These are phyloP conservation scores for Nyssa sinensis DNA, from an alignment of 148 eudicot species.

Conservation along the genomic window DNA sequence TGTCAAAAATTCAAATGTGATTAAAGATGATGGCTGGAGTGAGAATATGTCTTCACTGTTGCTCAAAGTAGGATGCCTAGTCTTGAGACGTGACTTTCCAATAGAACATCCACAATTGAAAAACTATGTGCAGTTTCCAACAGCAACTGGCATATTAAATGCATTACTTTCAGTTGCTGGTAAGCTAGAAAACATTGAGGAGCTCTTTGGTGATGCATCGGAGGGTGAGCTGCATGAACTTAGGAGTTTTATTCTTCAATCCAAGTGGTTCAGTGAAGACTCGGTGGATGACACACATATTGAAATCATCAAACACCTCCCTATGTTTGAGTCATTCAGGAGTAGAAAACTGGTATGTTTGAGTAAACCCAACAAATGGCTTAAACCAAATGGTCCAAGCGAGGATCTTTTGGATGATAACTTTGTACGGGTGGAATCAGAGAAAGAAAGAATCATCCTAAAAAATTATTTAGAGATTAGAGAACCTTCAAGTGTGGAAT, in stretches of 20 bases:
- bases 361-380: slow-evolving; percentile 68
- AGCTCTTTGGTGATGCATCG: slow-evolving; percentile 66
- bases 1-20: slow-evolving; percentile 74
- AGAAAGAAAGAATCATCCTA: slow-evolving; percentile 75
- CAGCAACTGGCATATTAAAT: slow-evolving; percentile 75
- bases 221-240: slow-evolving; percentile 91
- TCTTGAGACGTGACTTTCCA: slow-evolving; percentile 62
- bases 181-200: slow-evolving; percentile 46
- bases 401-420: slow-evolving; percentile 88
- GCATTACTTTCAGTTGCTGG: slow-evolving; percentile 69
- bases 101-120: slow-evolving; percentile 73
- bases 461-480: slow-evolving; percentile 51
- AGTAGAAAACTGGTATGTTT: slow-evolving; percentile 68
- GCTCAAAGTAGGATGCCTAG: slow-evolving; percentile 77
- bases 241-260: slow-evolving; percentile 89
- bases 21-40: slow-evolving; percentile 95
- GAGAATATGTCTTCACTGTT: slow-evolving; percentile 84
- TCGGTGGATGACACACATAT: slow-evolving; percentile 52
- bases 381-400: slow-evolving; percentile 68
- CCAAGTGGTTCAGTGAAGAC: slow-evolving; percentile 85
- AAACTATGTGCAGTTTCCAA: slow-evolving; percentile 76
- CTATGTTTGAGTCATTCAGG: slow-evolving; percentile 85
- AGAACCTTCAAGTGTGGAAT: slow-evolving; percentile 67
- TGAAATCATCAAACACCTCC: slow-evolving; percentile 65
- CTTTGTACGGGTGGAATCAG: slow-evolving; percentile 85